Evolutionary conservation across 2,329 filamentous ascomycete species (phyloP), one percentile per base, ranked within the genome.

Genomic region (Fusarium haematococcum): DNA sequence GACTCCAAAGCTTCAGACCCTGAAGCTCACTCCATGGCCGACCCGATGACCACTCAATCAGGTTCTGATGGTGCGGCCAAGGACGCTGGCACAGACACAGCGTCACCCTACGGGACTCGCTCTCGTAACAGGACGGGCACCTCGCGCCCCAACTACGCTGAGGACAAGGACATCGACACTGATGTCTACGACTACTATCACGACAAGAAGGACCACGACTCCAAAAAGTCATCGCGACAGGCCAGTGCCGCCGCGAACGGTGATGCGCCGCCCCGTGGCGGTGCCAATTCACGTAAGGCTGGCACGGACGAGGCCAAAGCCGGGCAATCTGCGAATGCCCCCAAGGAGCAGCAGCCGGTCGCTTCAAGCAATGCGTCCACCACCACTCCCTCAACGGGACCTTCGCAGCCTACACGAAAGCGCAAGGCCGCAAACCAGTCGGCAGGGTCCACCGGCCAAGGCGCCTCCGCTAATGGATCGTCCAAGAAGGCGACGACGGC

Each of bases 131-230:
- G 95, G 80, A 92, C 90, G 67, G 93, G 93, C 79, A 91, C 89
- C 76, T 89, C 93, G 77, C 93, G 97, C 77, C 92, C 93, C 75
- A 99, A 99, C 84, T 99, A 99, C 84, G 96, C 97, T 60, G 97
- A 99, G 85, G 94, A 96, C 84, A 94, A 90, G 84, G 96, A 98
- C 83, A 88, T 95, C 77, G 96, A 98, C 79, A 91, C 94, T 83
- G 97, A 98, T 69, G 84, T 88, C 81, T 94, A 95, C 82, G 96
- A 98, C 79, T 89, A 88, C 81, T 85, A 88, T 80, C 82, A 85
- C 63, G 84, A 89, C 76, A 86, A 87, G 79, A 88, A 90, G 76
- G 88, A 90, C 18, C 85, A 85, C 65, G 88, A 90, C 70, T 69
- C 78, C 63, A 91, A 91, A 81, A 93, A 92, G 80, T 81, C 86